These are phyloP conservation scores for Puccinia triticina DNA, from an alignment of 1,284 basidiomycete genomes.

Conservation along the genomic window DNA sequence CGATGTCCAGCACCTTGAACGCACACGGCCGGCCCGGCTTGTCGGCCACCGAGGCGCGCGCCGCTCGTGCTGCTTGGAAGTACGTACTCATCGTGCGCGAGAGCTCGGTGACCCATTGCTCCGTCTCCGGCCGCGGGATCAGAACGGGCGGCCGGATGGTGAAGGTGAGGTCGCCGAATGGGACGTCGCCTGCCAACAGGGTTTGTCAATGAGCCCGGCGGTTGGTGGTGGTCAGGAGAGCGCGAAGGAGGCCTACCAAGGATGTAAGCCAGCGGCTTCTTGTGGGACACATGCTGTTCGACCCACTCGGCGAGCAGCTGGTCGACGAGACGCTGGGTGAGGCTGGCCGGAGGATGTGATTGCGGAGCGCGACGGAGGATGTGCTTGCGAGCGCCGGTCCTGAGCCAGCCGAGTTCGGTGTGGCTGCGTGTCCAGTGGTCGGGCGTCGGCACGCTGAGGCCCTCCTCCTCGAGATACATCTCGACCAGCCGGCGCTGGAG, in stretches of 20 bases:
- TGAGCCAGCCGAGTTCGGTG: slow-evolving; percentile 39
- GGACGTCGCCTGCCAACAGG: slow-evolving; percentile 80
- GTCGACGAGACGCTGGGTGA: background rate
- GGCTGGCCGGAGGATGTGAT: background rate
- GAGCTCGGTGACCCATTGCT: slow-evolving; percentile 67
- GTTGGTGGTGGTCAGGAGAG: too few species aligned
- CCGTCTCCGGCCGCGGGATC: slow-evolving; percentile 90
- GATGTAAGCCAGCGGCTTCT: slow-evolving; percentile 48
- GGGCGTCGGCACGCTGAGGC: background rate
- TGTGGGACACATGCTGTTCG: slow-evolving; percentile 26
- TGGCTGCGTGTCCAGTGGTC: slow-evolving; percentile 33
- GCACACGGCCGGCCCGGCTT: background rate
- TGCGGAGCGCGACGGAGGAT: background rate
- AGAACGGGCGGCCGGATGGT: slow-evolving; percentile 74
- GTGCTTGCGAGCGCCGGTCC: background rate
- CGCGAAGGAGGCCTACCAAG: too few species aligned
- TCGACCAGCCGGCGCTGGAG: slow-evolving; percentile 25
- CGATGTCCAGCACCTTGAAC: slow-evolving; percentile 73
- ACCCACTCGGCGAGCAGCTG: slow-evolving; percentile 28
- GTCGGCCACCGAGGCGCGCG: slow-evolving; percentile 2
- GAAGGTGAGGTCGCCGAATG: slow-evolving; percentile 79
- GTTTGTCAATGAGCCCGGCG: too few species aligned
- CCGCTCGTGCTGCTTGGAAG: background rate
- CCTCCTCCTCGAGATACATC: slow-evolving; percentile 42
- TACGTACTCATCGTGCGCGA: slow-evolving; percentile 49